Base-by-base conservation (phyloP, 2,329 filamentous ascomycete species). In the Xylariaceae sp. region DNA sequence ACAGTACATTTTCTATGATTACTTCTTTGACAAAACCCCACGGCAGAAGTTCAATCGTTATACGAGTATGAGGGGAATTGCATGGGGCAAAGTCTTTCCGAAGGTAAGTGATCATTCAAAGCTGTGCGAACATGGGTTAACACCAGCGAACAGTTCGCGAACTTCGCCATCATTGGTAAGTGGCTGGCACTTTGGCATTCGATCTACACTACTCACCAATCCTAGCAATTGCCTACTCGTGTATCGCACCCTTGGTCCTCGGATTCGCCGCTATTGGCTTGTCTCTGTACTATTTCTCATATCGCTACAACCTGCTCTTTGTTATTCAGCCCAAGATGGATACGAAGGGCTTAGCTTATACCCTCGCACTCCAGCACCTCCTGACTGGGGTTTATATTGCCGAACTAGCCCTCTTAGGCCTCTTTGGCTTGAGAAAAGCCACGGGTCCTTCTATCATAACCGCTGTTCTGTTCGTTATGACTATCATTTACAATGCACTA, bases 241-340 rank as follows among this genome's bases (percentile, higher is more conserved):
- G 85, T 63, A 90, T 92, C 63, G 87, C 89, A 6, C 89, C 89
- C 1, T 75, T 92, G 4, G 85, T 92, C 32, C 77, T 91, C 50
- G 85, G 84, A 2, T 91, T 91, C 63, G 87, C 87, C 1, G 83
- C 85, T 4, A 78, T 88, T 48, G 89, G 88, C 14, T 77, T 92
- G 21, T 81, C 77, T 23, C 74, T 91, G 19, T 89, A 91, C 75
- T 92, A 91, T 72, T 78, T 89, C 60, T 88, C 88, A 46, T 91
- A 89, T 74, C 82, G 87, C 23, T 91, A 92, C 77, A 90, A 91
- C 72, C 72, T 92, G 51, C 77, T 92, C 20, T 92, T 87, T 70
- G 89, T 90, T 20, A 85, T 84, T 42, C 85, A 89, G 64, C 79
- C 85, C 23, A 77, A 83, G 63, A 85, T 91, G 64, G 88, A 92